These are phyloP conservation scores for Miscanthus lutarioriparius DNA, from an alignment of 176 grass and related monocot species.

Conservation along the genomic window DNA sequence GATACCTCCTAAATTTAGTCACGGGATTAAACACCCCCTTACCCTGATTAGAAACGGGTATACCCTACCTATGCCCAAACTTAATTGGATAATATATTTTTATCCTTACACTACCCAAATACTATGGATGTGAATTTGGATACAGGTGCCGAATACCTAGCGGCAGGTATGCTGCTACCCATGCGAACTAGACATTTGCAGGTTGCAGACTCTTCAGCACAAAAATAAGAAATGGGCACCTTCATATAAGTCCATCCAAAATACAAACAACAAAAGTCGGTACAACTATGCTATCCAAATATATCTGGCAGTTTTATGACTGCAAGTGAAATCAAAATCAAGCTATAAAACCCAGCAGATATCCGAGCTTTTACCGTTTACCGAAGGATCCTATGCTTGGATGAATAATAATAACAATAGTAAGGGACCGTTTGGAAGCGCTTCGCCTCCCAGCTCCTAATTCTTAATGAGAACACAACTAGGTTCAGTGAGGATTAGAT, in stretches of 20 bases:
- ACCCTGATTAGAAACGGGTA: no score
- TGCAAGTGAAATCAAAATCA: neutral
- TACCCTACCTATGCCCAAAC: no score
- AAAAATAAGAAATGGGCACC: neutral
- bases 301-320: neutral
- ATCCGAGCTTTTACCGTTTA: neutral
- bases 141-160: no score
- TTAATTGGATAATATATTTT: no score
- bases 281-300: neutral
- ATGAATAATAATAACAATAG: neutral
- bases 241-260: neutral
- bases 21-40: no score
- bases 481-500: no score
- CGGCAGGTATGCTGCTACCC: neutral
- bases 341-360: neutral
- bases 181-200: neutral
- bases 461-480: no score
- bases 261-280: neutral
- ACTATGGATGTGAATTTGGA: no score
- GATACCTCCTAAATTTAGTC: no score
- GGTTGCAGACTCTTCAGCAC: neutral
- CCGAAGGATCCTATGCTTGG: neutral
- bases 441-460: no score
- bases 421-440: no score
- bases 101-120: no score